Conservation (phyloP, 2,329 filamentous ascomycete genomes). For the Colletotrichum destructivum region DNA sequence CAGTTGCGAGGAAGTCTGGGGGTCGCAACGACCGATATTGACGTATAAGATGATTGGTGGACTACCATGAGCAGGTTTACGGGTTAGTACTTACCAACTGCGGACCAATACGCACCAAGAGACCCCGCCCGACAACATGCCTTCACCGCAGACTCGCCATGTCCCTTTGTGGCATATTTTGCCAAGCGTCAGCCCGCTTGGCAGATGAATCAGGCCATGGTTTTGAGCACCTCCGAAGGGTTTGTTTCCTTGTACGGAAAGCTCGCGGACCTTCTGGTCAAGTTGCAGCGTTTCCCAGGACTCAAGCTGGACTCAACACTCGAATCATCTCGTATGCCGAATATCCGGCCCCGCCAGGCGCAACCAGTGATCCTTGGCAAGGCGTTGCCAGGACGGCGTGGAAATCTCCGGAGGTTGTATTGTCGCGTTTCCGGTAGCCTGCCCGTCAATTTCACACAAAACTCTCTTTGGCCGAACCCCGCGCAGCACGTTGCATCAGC, state of each 20-base stretch:
- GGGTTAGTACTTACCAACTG: background rate
- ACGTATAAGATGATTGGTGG: conserved; percentile 39
- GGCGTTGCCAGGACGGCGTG: conserved; percentile 19
- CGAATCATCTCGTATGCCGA: conserved; percentile 20
- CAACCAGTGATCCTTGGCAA: conserved; percentile 24
- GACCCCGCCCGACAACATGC: conserved; percentile 14
- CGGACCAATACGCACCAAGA: conserved; percentile 15
- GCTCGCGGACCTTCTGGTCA: background rate
- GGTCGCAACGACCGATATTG: conserved; percentile 13
- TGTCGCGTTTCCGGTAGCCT: background rate
- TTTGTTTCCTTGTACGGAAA: background rate
- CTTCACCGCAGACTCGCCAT: background rate
- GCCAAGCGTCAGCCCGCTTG: conserved; percentile 1
- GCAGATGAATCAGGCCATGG: conserved; percentile 25
- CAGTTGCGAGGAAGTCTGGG: conserved; percentile 2
- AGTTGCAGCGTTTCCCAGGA: background rate
- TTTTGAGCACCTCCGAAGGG: background rate
- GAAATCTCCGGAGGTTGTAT: conserved; percentile 1
- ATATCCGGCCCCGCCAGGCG: conserved; percentile 21
- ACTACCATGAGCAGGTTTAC: background rate
- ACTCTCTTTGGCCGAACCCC: conserved; percentile 13
- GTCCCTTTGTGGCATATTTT: background rate
- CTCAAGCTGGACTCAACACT: background rate
- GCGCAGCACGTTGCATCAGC: conserved; percentile 19
- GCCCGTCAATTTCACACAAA: background rate